Evolutionary conservation across 2,329 filamentous ascomycete genomes (phyloP).

Genomic region (Iodosphaeria phyllophila): DNA sequence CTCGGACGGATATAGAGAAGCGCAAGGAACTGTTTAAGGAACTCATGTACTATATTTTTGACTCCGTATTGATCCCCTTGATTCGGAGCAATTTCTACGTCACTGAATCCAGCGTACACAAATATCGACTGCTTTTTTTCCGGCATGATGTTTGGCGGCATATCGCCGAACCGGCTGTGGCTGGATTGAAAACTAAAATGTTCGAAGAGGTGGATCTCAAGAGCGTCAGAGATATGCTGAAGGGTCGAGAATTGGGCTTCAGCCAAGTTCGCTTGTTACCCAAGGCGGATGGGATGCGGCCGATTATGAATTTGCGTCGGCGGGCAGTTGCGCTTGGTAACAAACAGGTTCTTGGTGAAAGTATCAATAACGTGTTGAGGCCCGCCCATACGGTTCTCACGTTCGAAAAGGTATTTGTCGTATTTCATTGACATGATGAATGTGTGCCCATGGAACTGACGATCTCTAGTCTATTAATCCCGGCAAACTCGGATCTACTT

Average conservation of each 20-base stretch:
- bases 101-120: conserved; percentile 69
- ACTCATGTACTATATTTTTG: conserved; percentile 81
- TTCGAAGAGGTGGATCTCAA: conserved; percentile 56
- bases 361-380: conserved; percentile 38
- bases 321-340: conserved; percentile 29
- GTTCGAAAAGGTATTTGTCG: conserved; percentile 60
- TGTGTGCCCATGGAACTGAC: conserved; percentile 4
- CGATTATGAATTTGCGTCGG: conserved; percentile 72
- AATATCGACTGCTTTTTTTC: conserved; percentile 78
- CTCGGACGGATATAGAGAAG: conserved; percentile 55
- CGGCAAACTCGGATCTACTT: conserved; percentile 50
- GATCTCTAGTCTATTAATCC: conserved; percentile 30
- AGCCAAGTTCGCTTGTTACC: conserved; percentile 69
- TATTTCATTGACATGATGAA: neutral
- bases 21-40: conserved; percentile 65
- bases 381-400: conserved; percentile 64
- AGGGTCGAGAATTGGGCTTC: conserved; percentile 49
- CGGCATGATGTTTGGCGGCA: conserved; percentile 81
- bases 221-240: conserved; percentile 36
- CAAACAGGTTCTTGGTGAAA: conserved; percentile 16
- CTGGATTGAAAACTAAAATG: conserved; percentile 47
- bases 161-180: conserved; percentile 55
- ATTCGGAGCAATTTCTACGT: conserved; percentile 82
- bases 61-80: conserved; percentile 77
- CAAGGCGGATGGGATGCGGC: conserved; percentile 56